Percentiles rank a stretch among this genome's conserved stretches.
Evolutionary conservation across 192 early-diverging fungal species (phyloP).

Genomic region (Polychytrium aggregatum): DNA sequence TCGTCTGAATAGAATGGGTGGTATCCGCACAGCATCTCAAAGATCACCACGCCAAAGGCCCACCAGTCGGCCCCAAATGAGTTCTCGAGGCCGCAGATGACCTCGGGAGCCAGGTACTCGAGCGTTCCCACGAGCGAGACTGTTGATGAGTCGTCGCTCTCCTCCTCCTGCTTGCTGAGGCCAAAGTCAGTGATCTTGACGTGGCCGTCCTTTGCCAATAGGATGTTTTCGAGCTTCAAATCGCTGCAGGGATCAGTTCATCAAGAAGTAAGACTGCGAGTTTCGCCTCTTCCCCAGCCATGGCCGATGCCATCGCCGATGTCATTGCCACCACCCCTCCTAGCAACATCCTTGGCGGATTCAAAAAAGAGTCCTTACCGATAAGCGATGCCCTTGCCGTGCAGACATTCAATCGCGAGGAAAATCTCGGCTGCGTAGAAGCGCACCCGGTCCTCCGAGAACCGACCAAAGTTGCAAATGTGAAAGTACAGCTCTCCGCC

Average conservation of each 20-base stretch:
- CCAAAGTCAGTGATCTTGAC: constrained; percentile 46
- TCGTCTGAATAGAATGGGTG: constrained; percentile 40
- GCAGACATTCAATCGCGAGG: constrained; percentile 31
- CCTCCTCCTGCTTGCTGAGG: constrained; percentile 25
- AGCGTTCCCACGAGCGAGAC: constrained; percentile 30
- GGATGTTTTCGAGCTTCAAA: constrained; percentile 45
- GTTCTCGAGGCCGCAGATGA: constrained; percentile 28
- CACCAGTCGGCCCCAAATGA: constrained; percentile 42
- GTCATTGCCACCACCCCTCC: too few species aligned
- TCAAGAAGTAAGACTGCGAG: not conserved
- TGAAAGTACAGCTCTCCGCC: constrained; percentile 93
- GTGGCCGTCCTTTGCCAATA: constrained; percentile 37
- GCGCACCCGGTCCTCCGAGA: constrained; percentile 29
- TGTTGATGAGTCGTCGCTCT: constrained; percentile 8
- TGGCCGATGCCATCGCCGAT: too few species aligned
- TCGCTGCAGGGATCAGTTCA: constrained; percentile 16
- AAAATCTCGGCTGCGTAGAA: constrained; percentile 40
- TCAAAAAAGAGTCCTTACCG: constrained; percentile 19
- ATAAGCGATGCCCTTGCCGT: constrained; percentile 38
- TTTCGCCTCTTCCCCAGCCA: too few species aligned
- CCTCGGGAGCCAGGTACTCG: constrained; percentile 45
- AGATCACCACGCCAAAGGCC: constrained; percentile 42
- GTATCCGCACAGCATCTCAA: constrained; percentile 43
- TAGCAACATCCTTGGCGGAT: too few species aligned
- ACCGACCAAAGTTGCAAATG: constrained; percentile 43